Percentiles rank a stretch among this genome's conserved stretches.
Conservation (phyloP, 2,329 filamentous ascomycete species). For the Diplodia corticola region DNA sequence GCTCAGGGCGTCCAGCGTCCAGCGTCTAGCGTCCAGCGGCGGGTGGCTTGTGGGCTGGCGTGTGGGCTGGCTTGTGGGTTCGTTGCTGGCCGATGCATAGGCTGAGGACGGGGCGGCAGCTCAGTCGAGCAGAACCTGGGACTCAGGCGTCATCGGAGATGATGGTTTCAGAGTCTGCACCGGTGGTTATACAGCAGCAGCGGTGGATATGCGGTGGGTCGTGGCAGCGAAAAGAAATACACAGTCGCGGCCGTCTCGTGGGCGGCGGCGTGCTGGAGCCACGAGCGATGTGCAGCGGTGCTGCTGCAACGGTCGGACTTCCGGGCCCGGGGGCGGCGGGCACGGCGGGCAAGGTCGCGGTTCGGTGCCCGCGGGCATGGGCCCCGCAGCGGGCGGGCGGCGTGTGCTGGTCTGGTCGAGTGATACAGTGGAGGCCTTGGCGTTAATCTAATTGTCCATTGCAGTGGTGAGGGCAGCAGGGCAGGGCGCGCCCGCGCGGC, state of each 20-base stretch:
- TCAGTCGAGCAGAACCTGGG: constrained; percentile 9
- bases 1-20: not conserved
- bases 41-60: not conserved
- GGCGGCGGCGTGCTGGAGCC: not conserved
- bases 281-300: not conserved
- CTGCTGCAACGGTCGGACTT: not conserved
- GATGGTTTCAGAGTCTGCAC: constrained; percentile 19
- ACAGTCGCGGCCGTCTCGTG: not conserved
- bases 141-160: constrained; percentile 20
- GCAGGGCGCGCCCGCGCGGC: constrained; percentile 21
- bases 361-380: not conserved
- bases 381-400: not conserved
- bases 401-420: constrained; percentile 27
- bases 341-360: not conserved
- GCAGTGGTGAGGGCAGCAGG: constrained; percentile 25
- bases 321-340: not conserved
- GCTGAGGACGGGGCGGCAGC: not conserved
- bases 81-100: not conserved
- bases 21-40: not conserved
- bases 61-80: not conserved
- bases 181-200: constrained; percentile 19
- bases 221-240: not conserved
- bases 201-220: constrained; percentile 19
- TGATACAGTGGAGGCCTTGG: constrained; percentile 31
- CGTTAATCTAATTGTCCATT: constrained; percentile 28